phyloP scores from a whole-genome alignment of 2,329 filamentous ascomycete species.

The Coniosporium uncinatum region DNA sequence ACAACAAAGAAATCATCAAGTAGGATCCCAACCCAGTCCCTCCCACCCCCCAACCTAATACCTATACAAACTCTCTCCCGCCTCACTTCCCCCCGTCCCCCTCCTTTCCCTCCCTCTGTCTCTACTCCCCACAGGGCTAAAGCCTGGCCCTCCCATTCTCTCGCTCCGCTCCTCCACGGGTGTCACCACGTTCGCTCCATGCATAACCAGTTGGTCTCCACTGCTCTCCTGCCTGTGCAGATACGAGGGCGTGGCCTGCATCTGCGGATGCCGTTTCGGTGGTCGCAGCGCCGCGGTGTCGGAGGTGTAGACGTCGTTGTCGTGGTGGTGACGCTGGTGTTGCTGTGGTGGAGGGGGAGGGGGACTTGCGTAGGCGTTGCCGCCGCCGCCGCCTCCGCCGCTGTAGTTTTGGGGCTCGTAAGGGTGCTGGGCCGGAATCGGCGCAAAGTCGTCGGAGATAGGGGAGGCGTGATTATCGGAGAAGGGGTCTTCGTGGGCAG shows the following conservation, averaged over 20 bases:
- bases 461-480: neutral
- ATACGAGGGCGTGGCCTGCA: slow-evolving; percentile 32
- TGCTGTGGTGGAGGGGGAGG: neutral
- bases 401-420: slow-evolving; percentile 1
- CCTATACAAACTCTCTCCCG: neutral
- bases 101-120: no score
- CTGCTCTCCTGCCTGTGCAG: slow-evolving; percentile 35
- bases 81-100: slow-evolving; percentile 1
- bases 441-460: neutral
- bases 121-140: neutral
- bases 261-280: slow-evolving; percentile 23
- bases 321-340: slow-evolving; percentile 3
- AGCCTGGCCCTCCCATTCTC: neutral
- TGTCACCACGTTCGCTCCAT: slow-evolving; percentile 19
- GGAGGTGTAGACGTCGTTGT: slow-evolving; percentile 9
- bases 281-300: slow-evolving; percentile 6
- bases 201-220: slow-evolving; percentile 37
- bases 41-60: no score
- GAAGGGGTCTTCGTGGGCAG: neutral
- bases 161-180: neutral
- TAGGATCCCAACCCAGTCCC: no score
- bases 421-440: neutral
- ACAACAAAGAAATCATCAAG: no score
- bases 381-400: neutral
- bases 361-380: slow-evolving; percentile 1